A percentile compares a stretch with the other conserved stretches of the same genome.
Conservation (phyloP, 1,139 yeast species). For the Zygotorulaspora mrakii region DNA sequence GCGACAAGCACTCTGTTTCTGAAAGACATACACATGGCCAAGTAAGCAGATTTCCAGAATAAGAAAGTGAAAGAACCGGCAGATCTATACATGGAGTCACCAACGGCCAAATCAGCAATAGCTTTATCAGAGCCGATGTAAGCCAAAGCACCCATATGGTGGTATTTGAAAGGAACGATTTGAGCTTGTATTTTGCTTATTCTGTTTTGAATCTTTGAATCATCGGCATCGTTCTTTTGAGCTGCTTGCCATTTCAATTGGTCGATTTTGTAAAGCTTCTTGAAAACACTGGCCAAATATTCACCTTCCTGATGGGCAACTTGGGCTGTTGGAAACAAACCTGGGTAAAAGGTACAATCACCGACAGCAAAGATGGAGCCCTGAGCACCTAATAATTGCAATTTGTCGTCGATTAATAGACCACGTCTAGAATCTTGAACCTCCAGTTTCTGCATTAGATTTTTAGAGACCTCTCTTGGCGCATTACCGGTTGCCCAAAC, state of each 20-base stretch:
- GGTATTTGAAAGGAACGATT: slow-evolving; percentile 54
- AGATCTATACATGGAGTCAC: slow-evolving; percentile 72
- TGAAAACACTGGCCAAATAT: slow-evolving; percentile 70
- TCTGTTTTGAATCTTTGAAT: slow-evolving; percentile 36
- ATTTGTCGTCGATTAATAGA: slow-evolving; percentile 73
- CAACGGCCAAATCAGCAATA: slow-evolving; percentile 88
- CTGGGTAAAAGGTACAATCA: slow-evolving; percentile 85
- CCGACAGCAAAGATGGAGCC: slow-evolving; percentile 81
- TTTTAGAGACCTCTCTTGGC: slow-evolving; percentile 70
- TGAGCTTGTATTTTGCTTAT: slow-evolving; percentile 39
- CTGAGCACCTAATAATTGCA: slow-evolving; percentile 78
- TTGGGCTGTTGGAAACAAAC: slow-evolving; percentile 94
- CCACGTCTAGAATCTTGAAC: slow-evolving; percentile 87
- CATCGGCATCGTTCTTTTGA: slow-evolving; percentile 36
- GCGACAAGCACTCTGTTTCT: slow-evolving; percentile 82
- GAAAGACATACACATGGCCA: slow-evolving; percentile 86
- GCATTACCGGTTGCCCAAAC: slow-evolving; percentile 99
- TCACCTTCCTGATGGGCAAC: slow-evolving; percentile 94
- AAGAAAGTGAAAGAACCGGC: slow-evolving; percentile 86
- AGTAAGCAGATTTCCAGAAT: slow-evolving; percentile 93
- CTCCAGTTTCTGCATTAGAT: slow-evolving; percentile 64
- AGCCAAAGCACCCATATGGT: slow-evolving; percentile 72
- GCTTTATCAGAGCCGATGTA: slow-evolving; percentile 89
- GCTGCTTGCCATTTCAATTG: slow-evolving; percentile 49
- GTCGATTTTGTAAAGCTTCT: slow-evolving; percentile 65